phyloP scores from a whole-genome alignment of 108 stramenopile species.

The Cyclotella cryptica region DNA sequence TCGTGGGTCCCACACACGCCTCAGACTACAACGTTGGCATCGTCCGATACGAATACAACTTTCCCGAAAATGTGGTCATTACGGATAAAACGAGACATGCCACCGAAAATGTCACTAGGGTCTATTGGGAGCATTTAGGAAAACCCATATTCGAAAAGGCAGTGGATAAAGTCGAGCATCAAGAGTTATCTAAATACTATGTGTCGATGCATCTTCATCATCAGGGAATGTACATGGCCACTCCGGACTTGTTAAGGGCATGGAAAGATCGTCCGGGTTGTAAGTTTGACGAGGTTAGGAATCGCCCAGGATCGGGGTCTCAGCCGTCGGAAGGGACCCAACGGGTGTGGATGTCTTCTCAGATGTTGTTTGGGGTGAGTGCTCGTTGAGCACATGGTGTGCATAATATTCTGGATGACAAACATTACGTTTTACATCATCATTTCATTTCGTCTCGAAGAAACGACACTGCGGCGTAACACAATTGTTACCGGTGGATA shows the following conservation, averaged over 20 bases:
- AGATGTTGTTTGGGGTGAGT: constrained; percentile 72
- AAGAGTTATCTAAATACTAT: constrained; percentile 56
- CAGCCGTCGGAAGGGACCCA: constrained; percentile 89
- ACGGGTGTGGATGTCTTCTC: constrained; percentile 86
- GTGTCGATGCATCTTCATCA: constrained; percentile 83
- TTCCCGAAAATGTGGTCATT: constrained; percentile 80
- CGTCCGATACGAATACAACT: constrained; percentile 90
- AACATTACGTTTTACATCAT: not conserved
- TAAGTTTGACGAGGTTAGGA: constrained; percentile 65
- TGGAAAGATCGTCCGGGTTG: constrained; percentile 76
- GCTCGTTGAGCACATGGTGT: not conserved
- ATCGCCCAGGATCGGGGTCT: constrained; percentile 67
- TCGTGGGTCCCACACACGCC: constrained; percentile 56
- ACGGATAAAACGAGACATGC: constrained; percentile 89
- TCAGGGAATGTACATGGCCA: constrained; percentile 91
- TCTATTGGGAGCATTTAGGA: constrained; percentile 86
- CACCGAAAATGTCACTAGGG: constrained; percentile 81
- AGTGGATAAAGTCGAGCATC: constrained; percentile 49
- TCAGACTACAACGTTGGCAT: constrained; percentile 86
- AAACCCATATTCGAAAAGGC: constrained; percentile 64
- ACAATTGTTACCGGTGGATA: constrained; percentile 74
- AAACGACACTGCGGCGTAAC: constrained; percentile 71
- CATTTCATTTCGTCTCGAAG: not conserved
- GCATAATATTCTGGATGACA: not conserved
- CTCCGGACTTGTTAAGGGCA: constrained; percentile 64